Base-by-base conservation (phyloP, 2,329 filamentous ascomycete genomes). In the Ceratocystis huliohia region DNA sequence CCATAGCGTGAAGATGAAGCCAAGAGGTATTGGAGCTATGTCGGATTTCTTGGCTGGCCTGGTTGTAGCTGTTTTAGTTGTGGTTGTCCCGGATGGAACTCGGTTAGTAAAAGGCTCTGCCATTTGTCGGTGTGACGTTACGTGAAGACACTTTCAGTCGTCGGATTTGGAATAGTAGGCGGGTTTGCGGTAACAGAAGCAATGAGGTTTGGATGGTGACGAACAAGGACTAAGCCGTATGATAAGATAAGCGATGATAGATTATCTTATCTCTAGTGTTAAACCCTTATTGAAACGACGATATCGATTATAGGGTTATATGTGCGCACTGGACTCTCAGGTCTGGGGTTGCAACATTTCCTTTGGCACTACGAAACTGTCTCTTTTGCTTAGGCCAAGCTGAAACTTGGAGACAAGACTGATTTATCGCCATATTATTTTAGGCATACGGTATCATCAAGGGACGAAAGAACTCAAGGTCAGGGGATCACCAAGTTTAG, bases 1-100 rank as follows among this genome's bases (percentile, higher is more conserved):
- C 88, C 88, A 92, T 13, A 77, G 73, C 3, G 78, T 65, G 72
- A 89, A 91, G n/a, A 72, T 70, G 46, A 70, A 64, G 63, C 75
- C 48, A 30, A 79, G 67, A 30, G 64, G 65, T 15, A 64, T 28
- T 15, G 45, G 50, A 6, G 53, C 37, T 37, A 28, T 17, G 37
- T 48, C 50, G 61, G 65, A 15, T 41, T 62, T 25, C 20, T 5
- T 37, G 53, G 53, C 15, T n/a, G 30, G 30, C 8, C 30, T 13
- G 37, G 8, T n/a, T 3, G 30, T n/a, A 50, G 3, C 63, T 57
- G 63, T 1, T 56, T 48, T 44, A 8, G 44, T 2, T 8, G 45
- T 25, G 48, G 30, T 8, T 17, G 63, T 17, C 50, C 57, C 25
- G 10, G 48, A 5, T 28, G 56, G 56, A 25, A 25, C 48, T 17